Conservation (phyloP, 2,329 filamentous ascomycete genomes). For the Colletotrichum lini region DNA sequence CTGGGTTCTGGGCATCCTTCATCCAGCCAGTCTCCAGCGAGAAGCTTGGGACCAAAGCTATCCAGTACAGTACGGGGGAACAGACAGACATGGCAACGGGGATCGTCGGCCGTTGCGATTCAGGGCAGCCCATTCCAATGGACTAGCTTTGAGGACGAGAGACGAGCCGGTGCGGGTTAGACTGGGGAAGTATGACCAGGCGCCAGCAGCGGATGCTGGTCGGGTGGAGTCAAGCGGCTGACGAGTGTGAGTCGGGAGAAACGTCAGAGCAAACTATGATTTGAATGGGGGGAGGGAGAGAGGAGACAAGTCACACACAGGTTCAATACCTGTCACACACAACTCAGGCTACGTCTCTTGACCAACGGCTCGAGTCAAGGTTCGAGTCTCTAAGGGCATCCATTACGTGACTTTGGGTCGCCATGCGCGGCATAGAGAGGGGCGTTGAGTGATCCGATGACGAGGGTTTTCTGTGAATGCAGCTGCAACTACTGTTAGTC, state of each 20-base stretch:
- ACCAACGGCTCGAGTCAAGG: constrained; percentile 19
- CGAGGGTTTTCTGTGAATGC: constrained; percentile 1
- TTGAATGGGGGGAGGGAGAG: not conserved
- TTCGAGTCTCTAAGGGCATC: not conserved
- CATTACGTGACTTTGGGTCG: constrained; percentile 2
- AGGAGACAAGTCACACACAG: constrained; percentile 17
- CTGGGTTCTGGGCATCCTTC: constrained; percentile 8
- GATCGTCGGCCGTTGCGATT: constrained; percentile 41
- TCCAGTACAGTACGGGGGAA: not conserved
- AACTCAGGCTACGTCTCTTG: not conserved
- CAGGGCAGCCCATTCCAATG: constrained; percentile 20
- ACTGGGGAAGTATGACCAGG: constrained; percentile 29
- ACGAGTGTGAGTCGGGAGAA: constrained; percentile 27
- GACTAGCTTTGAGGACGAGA: constrained; percentile 31
- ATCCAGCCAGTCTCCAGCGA: constrained; percentile 11
- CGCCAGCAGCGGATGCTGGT: not conserved
- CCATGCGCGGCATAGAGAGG: constrained; percentile 7
- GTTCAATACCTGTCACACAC: constrained; percentile 1
- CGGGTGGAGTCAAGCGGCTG: constrained; percentile 28
- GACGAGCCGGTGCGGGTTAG: constrained; percentile 25
- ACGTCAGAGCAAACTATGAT: constrained; percentile 31
- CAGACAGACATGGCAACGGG: constrained; percentile 15
- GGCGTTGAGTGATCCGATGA: constrained; percentile 25
- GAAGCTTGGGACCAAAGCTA: not conserved
- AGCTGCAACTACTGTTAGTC: constrained; percentile 15